Percentiles rank a stretch among this genome's conserved stretches.
Evolutionary conservation across 164 flowering plant genomes (phyloP).

Genomic region (Echeveria elegans): DNA sequence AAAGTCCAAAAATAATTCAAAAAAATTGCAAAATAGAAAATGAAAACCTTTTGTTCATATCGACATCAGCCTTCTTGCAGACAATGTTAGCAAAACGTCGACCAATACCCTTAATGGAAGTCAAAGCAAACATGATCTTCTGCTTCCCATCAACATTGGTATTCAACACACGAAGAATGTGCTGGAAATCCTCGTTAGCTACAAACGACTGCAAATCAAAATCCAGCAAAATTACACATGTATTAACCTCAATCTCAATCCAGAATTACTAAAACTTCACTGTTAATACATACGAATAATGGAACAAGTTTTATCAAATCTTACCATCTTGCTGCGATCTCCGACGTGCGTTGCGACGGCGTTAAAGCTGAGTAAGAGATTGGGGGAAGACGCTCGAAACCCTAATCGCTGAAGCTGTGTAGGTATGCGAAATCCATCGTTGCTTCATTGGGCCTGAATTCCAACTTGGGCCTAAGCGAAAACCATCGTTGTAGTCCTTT

Average conservation of each 20-base stretch:
- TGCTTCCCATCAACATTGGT: constrained; percentile 9
- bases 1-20: no score
- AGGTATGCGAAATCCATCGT: no score
- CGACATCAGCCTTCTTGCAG: constrained; percentile 9
- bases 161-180: constrained; percentile 10
- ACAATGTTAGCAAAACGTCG: constrained; percentile 7
- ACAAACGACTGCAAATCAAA: constrained; percentile 8
- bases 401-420: no score
- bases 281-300: no score
- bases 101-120: constrained; percentile 8
- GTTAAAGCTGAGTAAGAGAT: background rate
- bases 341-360: background rate
- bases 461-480: no score
- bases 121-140: constrained; percentile 7
- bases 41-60: background rate
- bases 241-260: no score
- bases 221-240: background rate
- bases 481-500: no score
- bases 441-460: no score
- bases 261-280: no score
- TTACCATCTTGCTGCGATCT: background rate
- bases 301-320: no score
- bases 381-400: no score
- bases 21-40: no score
- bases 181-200: constrained; percentile 10